A percentile compares a stretch with the other conserved stretches of the same genome.
These are phyloP conservation scores for Monilinia polystroma DNA, from an alignment of 2,329 filamentous ascomycete genomes.

Conservation along the genomic window DNA sequence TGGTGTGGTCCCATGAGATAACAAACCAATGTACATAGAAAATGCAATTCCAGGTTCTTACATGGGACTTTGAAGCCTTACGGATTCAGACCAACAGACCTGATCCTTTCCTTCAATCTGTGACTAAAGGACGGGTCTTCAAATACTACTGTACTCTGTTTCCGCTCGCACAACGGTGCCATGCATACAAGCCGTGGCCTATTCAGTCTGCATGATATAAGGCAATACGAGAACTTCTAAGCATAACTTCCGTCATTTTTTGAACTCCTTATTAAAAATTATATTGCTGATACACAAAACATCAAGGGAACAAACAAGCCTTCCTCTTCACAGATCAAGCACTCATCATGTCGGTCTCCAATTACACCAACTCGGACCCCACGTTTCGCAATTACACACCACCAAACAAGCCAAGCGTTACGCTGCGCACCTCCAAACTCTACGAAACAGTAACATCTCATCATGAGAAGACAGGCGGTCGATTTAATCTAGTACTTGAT, in stretches of 20 bases:
- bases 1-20: too few species aligned
- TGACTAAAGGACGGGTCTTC: neutral
- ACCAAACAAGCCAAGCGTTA: conserved; percentile 35
- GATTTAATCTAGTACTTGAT: conserved; percentile 35
- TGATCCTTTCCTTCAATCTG: too few species aligned
- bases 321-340: neutral
- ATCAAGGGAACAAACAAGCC: neutral
- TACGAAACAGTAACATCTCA: conserved; percentile 32
- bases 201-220: neutral
- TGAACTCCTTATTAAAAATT: neutral
- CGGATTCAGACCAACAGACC: too few species aligned
- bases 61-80: neutral
- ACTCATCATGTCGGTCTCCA: conserved; percentile 7
- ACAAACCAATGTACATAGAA: too few species aligned
- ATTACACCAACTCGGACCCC: conserved; percentile 27
- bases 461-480: conserved; percentile 32
- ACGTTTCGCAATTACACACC: conserved; percentile 37
- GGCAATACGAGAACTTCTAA: neutral
- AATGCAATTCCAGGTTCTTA: too few species aligned
- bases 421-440: conserved; percentile 28
- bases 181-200: neutral
- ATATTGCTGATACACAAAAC: neutral
- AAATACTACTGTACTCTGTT: neutral
- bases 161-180: neutral
- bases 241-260: neutral